Percentiles rank a stretch among this genome's conserved stretches.
Evolutionary conservation across 805 yeast species (phyloP).

Genomic region (Yarrowia hollandica): DNA sequence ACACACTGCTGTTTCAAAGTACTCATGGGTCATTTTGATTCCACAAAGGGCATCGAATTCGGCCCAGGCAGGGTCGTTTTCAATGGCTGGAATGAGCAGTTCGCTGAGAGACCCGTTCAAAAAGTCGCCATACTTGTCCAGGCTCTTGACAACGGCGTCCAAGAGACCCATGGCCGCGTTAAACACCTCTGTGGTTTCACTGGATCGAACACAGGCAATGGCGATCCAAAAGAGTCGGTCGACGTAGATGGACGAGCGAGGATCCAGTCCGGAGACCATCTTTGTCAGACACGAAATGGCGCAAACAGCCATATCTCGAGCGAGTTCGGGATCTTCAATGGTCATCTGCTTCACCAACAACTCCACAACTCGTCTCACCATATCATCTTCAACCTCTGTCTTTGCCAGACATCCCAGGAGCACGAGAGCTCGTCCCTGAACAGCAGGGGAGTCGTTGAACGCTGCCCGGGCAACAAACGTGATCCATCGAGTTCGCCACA

Average conservation of each 20-base stretch:
- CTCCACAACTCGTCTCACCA: constrained; percentile 44
- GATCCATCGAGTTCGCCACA: constrained; percentile 37
- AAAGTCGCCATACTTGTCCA: constrained; percentile 36
- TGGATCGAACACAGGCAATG: constrained; percentile 29
- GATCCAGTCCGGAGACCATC: constrained; percentile 51
- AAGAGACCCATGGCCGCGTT: constrained; percentile 33
- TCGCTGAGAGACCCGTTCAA: constrained; percentile 31
- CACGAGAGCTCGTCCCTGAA: constrained; percentile 48
- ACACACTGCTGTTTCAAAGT: constrained; percentile 35
- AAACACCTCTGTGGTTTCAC: constrained; percentile 32
- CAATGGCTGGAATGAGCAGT: constrained; percentile 29
- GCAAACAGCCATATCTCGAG: constrained; percentile 44
- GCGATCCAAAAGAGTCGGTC: constrained; percentile 53
- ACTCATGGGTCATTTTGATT: constrained; percentile 33
- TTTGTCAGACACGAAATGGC: constrained; percentile 50
- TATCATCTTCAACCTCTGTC: constrained; percentile 60
- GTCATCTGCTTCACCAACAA: constrained; percentile 31
- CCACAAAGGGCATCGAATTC: constrained; percentile 29
- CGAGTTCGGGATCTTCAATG: constrained; percentile 38
- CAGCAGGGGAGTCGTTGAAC: constrained; percentile 52
- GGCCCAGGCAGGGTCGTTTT: constrained; percentile 32
- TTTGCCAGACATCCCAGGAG: constrained; percentile 69
- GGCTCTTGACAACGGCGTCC: constrained; percentile 32
- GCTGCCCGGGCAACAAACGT: constrained; percentile 33
- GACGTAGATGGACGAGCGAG: constrained; percentile 47